phyloP scores from a whole-genome alignment of 2,329 filamentous ascomycete genomes.

The Clarireedia hainanense region DNA sequence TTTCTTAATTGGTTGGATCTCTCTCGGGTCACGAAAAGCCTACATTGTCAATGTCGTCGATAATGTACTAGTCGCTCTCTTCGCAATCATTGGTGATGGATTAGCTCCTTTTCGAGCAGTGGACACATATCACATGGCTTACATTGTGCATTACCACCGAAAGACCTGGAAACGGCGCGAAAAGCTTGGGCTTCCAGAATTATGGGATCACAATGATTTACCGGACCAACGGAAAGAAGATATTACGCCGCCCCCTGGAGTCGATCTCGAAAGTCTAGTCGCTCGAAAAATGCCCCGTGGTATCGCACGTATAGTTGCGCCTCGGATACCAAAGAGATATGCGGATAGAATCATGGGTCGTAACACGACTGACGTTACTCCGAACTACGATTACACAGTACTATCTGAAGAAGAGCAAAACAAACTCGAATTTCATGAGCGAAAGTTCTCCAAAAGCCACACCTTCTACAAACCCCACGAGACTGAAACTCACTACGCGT shows the following conservation, averaged over 20 bases:
- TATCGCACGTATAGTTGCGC: slow-evolving; percentile 16
- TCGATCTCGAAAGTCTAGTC: slow-evolving; percentile 31
- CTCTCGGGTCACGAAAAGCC: slow-evolving; percentile 62
- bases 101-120: slow-evolving; percentile 66
- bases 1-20: slow-evolving; percentile 85
- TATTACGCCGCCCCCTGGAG: slow-evolving; percentile 30
- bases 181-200: slow-evolving; percentile 51
- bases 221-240: slow-evolving; percentile 37
- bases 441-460: slow-evolving; percentile 73
- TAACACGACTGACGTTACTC: slow-evolving; percentile 7
- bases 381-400: slow-evolving; percentile 47
- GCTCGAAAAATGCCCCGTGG: slow-evolving; percentile 16
- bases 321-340: slow-evolving; percentile 18
- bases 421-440: slow-evolving; percentile 65
- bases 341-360: slow-evolving; percentile 16
- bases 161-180: slow-evolving; percentile 43
- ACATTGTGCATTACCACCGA: slow-evolving; percentile 59
- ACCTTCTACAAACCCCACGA: slow-evolving; percentile 88
- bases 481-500: slow-evolving; percentile 72
- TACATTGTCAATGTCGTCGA: slow-evolving; percentile 64
- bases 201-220: slow-evolving; percentile 46
- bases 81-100: slow-evolving; percentile 61
- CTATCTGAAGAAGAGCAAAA: slow-evolving; percentile 59
- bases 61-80: slow-evolving; percentile 60
- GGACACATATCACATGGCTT: slow-evolving; percentile 84